Evolutionary conservation across 495 filamentous ascomycete species (phyloP), one percentile per base, ranked within the genome.

Genomic region (Penicillium coffeae): DNA sequence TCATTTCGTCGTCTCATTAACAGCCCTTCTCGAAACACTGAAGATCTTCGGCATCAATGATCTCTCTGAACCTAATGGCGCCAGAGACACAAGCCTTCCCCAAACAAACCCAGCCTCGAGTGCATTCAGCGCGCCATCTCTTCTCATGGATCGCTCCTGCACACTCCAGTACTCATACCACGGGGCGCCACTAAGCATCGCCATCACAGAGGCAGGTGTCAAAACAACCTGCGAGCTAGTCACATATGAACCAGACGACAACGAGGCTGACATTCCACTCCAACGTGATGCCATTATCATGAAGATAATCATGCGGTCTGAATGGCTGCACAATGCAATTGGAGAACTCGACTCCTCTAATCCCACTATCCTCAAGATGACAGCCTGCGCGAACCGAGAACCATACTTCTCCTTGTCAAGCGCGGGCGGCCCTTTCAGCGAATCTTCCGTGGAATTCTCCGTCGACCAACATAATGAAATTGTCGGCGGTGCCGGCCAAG

Each of bases 261-360:
- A 77, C 27, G 66, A 75, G 49, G 62, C 78, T 15, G 88, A 93
- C 43, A 95, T 97, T 27, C 92, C 91, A 8, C 83, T 96, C 25
- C 81, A 88, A 58, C 80, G 87, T 32, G 81, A 91, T 34, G 77
- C 82, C 32, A 75, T 96, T 4, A 77, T 83, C 32, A 87, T 93
- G 72, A 98, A 98, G 56, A 88, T 96, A 45, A 97, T 98, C 65
- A 96, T 94, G 84, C 85, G 87, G 45, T 81, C 87, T 25, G 78
- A 79, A 45, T 90, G 83, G 81, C 77, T 96, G 12, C 78, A 89
- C 43, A 89, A 95, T 63, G 85, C 87, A n/a, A 76, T 95, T 53
- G 78, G 76, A 15, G 90, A 96, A 65, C 78, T 96, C 4, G 80
- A 81, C n/a, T 83, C 86, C 0, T 84, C 88, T 10, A 77, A 66